Percentiles rank a stretch among this genome's conserved stretches.
Evolutionary conservation across 75 land plant genomes (phyloP).

Genomic region (Sequoiadendron giganteum): DNA sequence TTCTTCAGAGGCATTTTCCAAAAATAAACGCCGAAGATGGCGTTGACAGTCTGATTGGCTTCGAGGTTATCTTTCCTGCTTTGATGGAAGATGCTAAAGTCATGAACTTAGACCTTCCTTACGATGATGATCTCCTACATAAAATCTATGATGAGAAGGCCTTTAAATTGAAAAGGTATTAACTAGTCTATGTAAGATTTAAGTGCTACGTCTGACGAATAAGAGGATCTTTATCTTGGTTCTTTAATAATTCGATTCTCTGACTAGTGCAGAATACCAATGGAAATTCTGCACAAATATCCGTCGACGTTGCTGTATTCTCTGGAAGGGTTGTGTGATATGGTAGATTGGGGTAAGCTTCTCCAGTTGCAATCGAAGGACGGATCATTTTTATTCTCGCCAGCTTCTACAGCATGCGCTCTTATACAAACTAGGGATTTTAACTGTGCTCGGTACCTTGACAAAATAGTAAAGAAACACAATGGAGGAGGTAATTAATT

Average conservation of each 20-base stretch:
- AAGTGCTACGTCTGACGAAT: neutral
- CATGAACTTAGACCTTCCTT: conserved; percentile 61
- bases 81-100: conserved; percentile 65
- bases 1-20: conserved; percentile 45
- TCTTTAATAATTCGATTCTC: neutral
- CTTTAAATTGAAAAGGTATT: conserved; percentile 70
- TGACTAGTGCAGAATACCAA: conserved; percentile 63
- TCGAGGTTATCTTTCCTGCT: conserved; percentile 85
- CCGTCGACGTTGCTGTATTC: conserved; percentile 84
- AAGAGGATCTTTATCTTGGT: neutral
- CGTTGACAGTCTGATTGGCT: conserved; percentile 84
- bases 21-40: conserved; percentile 55
- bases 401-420: conserved; percentile 92
- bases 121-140: conserved; percentile 47
- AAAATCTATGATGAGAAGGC: conserved; percentile 46
- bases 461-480: conserved; percentile 41
- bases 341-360: conserved; percentile 80
- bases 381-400: conserved; percentile 87
- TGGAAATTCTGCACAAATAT: conserved; percentile 60
- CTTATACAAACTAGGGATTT: conserved; percentile 69
- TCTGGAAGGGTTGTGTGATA: conserved; percentile 71
- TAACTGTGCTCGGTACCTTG: conserved; percentile 67
- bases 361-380: conserved; percentile 60
- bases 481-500: conserved; percentile 64
- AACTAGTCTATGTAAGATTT: neutral